Evolutionary conservation across 441 rosid species (phyloP), one percentile per base, ranked within the genome.

Genomic region (Pelargonium australe): DNA sequence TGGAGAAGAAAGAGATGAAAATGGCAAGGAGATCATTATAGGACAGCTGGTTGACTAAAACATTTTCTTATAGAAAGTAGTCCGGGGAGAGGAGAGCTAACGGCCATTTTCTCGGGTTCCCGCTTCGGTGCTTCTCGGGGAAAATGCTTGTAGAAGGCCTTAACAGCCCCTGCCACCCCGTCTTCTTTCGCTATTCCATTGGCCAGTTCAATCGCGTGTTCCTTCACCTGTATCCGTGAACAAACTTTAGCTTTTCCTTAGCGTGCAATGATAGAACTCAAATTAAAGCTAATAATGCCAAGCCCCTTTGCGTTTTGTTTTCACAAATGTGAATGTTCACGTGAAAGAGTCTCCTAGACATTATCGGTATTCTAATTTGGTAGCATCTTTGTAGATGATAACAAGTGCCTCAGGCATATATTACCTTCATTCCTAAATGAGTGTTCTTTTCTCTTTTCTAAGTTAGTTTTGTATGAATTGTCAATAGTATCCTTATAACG

Each of bases 151-250:
- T 79, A 79, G 69, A 83, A 83, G 51, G 83, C 81, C 43, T 67
- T 73, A 40, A 83, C 86, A 14, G 84, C 84, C 45, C 86, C 84
- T 14, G 70, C 25, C 44, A 80, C 84, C 7, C 84, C 84, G 64
- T 83, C 86, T 77, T 83, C 86, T 2, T 68, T 51, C 28, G 76
- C 75, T 74, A 83, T 77, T 44, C 71, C 83, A 63, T 77, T 72
- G 8, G 86, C 81, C 19, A 81, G 8, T 41, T 79, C 81, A 8
- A 66, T 66, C 1, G 84, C 84, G 20, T 71, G 13, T 25, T 68
- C 17, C 66, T 83, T 83, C 68, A 78, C 86, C 84, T 82, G 77
- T 23, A 65, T 62, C 65, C 60, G 37, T 10, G 6, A 25, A 17
- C 67, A 68, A 19, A 9, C 41, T 34, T 31, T 40, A 43, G 51